phyloP scores from a whole-genome alignment of 768 basidiomycete species.

The Grammothele lineata region DNA sequence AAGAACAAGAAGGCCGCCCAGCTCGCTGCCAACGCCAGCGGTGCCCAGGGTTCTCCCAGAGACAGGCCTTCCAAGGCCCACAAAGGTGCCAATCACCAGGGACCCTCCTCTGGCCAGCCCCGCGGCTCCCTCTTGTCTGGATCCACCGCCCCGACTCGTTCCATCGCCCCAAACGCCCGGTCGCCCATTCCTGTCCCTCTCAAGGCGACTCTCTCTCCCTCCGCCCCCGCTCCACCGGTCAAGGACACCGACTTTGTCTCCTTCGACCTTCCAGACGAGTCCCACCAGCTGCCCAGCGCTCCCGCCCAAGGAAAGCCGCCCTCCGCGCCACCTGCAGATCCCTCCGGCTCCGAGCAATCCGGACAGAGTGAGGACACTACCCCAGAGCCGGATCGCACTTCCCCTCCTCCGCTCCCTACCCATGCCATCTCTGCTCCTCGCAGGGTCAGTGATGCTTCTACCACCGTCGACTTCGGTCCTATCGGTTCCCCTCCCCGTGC shows the following conservation, averaged over 20 bases:
- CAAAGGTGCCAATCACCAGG: constrained; percentile 15
- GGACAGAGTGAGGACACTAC: not conserved
- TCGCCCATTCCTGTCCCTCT: constrained; percentile 63
- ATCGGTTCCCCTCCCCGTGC: constrained; percentile 75
- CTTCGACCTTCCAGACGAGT: constrained; percentile 63
- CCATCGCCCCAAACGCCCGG: constrained; percentile 40
- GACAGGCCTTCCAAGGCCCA: constrained; percentile 33
- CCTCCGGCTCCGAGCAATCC: constrained; percentile 5
- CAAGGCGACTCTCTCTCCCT: constrained; percentile 70
- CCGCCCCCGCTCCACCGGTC: constrained; percentile 74
- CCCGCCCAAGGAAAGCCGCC: constrained; percentile 34
- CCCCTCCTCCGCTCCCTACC: constrained; percentile 50
- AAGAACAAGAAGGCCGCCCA: constrained; percentile 97
- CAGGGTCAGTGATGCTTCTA: constrained; percentile 34
- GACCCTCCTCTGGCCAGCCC: constrained; percentile 10
- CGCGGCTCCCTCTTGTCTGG: constrained; percentile 43
- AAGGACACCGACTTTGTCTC: constrained; percentile 73
- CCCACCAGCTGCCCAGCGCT: constrained; percentile 40
- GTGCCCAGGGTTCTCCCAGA: constrained; percentile 23
- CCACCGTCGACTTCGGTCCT: constrained; percentile 65
- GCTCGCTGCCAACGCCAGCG: constrained; percentile 40
- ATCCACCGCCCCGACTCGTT: constrained; percentile 65
- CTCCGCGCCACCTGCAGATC: constrained; percentile 6
- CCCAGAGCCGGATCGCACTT: constrained; percentile 13
- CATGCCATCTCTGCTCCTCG: constrained; percentile 48